These are phyloP conservation scores for Candida ovalis DNA, from an alignment of 805 yeast genomes.

Conservation along the genomic window DNA sequence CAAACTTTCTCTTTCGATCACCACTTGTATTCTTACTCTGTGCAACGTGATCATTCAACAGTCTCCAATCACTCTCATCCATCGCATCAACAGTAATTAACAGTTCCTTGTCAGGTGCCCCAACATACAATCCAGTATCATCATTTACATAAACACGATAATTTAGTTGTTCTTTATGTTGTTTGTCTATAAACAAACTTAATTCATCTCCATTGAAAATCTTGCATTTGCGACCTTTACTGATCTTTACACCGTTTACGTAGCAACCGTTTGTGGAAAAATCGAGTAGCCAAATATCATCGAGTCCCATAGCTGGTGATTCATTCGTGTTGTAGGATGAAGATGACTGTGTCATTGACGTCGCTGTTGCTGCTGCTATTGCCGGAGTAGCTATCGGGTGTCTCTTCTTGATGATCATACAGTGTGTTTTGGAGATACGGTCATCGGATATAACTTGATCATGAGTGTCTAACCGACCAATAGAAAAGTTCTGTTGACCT, in stretches of 20 bases:
- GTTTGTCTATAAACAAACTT: conserved; percentile 60
- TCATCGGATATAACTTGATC: conserved; percentile 64
- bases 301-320: conserved; percentile 67
- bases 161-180: conserved; percentile 47
- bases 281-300: conserved; percentile 78
- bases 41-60: not conserved
- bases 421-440: conserved; percentile 81
- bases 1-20: not conserved
- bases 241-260: conserved; percentile 56
- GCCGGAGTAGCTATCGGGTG: conserved; percentile 44
- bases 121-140: conserved; percentile 55
- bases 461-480: conserved; percentile 70
- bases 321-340: conserved; percentile 44
- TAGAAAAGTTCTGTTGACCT: conserved; percentile 59
- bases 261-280: conserved; percentile 76
- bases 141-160: conserved; percentile 54
- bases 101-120: conserved; percentile 24
- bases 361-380: not conserved
- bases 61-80: conserved; percentile 3
- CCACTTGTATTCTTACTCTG: not conserved
- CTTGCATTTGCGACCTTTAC: conserved; percentile 58
- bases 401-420: conserved; percentile 59
- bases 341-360: conserved; percentile 16
- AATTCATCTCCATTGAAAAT: conserved; percentile 64
- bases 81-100: not conserved